These are phyloP conservation scores for Trypanosomatidae sp. DNA, from an alignment of 208 protist species.

Conservation along the genomic window DNA sequence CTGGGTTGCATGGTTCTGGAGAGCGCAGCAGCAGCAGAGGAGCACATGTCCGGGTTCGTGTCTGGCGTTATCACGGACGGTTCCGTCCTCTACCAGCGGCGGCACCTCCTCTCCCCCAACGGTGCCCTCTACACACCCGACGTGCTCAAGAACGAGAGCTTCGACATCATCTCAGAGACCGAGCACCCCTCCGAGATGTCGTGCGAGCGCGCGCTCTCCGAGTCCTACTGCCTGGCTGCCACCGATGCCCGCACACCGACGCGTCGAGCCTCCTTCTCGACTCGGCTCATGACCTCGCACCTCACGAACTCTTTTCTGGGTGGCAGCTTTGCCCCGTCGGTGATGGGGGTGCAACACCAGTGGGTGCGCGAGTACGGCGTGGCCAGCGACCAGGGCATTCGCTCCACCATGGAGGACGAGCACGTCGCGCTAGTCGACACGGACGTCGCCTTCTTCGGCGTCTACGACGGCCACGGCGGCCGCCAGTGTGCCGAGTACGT, in stretches of 20 bases:
- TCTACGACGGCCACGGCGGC: constrained; percentile 86
- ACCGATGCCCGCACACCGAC: constrained; percentile 3
- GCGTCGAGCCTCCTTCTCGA: neutral
- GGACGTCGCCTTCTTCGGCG: constrained; percentile 64
- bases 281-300: neutral
- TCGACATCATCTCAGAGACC: constrained; percentile 26
- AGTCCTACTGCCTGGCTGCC: neutral
- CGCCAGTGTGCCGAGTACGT: constrained; percentile 73
- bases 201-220: constrained; percentile 4
- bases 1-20: no score
- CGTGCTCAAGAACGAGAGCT: constrained; percentile 11
- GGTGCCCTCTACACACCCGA: no score
- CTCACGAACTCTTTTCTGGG: constrained; percentile 4
- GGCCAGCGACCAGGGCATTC: constrained; percentile 70
- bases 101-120: constrained; percentile 2
- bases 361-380: constrained; percentile 54
- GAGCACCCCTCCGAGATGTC: constrained; percentile 16
- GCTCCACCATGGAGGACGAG: constrained; percentile 83
- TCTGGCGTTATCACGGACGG: no score
- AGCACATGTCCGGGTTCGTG: no score
- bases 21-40: no score
- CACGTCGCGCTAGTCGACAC: constrained; percentile 50
- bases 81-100: neutral
- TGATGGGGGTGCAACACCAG: constrained; percentile 9
- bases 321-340: constrained; percentile 9